phyloP scores from a whole-genome alignment of 2,329 filamentous ascomycete genomes.

The Huntiella bhutanensis region DNA sequence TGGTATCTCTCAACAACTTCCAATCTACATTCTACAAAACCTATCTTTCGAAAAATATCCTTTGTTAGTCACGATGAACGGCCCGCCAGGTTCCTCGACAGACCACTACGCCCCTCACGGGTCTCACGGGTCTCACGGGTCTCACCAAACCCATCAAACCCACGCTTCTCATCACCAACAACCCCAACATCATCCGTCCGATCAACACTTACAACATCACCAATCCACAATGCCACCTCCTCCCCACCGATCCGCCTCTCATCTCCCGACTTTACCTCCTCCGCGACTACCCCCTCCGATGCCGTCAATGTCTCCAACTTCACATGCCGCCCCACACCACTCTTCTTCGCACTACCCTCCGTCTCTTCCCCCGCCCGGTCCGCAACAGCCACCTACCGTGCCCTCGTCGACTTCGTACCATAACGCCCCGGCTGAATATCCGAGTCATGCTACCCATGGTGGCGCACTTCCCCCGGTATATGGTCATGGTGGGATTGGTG shows the following conservation, averaged over 20 bases:
- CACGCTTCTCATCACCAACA: constrained; percentile 1
- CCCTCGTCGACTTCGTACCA: background rate
- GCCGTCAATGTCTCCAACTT: background rate
- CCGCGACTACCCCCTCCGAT: background rate
- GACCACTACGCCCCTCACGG: background rate
- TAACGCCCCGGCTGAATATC: background rate
- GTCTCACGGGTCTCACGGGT: background rate
- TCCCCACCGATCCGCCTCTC: constrained; percentile 1
- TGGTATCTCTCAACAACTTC: no score
- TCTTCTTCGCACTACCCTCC: background rate
- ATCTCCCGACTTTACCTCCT: constrained; percentile 2
- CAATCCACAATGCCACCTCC: constrained; percentile 2
- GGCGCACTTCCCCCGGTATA: background rate
- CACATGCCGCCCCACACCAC: background rate
- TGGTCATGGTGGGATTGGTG: background rate
- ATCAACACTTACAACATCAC: background rate
- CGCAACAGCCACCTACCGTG: background rate
- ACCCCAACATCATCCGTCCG: background rate
- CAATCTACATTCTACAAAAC: no score
- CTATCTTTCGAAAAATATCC: no score
- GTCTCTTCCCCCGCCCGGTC: background rate
- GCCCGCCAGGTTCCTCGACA: no score
- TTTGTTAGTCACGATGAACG: no score
- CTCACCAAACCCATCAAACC: background rate
- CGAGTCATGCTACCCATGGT: background rate